These are phyloP conservation scores for Micromonas pusilla DNA, from an alignment of 139 green algal genomes.

Conservation along the genomic window DNA sequence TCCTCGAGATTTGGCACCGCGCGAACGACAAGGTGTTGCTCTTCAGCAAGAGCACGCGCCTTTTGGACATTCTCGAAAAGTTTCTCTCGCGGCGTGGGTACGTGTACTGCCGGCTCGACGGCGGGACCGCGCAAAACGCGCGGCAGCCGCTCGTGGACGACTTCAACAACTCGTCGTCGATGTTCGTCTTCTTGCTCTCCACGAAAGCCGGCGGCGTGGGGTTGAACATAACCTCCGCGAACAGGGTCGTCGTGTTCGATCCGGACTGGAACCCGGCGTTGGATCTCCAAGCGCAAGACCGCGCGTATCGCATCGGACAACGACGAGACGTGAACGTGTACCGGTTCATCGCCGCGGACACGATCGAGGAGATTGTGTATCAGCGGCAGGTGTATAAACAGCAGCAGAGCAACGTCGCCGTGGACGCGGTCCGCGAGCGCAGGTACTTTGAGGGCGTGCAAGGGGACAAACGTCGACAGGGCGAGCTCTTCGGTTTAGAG, in stretches of 20 bases:
- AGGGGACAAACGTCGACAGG: background rate
- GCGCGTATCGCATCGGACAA: conserved; percentile 73
- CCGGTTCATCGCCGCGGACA: conserved; percentile 58
- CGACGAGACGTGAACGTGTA: conserved; percentile 65
- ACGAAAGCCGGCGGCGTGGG: conserved; percentile 39
- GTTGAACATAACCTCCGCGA: conserved; percentile 66
- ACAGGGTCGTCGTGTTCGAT: conserved; percentile 68
- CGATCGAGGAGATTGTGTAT: conserved; percentile 49
- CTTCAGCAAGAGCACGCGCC: background rate
- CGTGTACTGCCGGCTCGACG: conserved; percentile 9
- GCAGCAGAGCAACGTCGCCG: background rate
- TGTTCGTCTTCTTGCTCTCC: conserved; percentile 37
- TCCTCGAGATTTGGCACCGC: conserved; percentile 38
- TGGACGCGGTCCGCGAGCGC: background rate
- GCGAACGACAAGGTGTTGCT: conserved; percentile 30
- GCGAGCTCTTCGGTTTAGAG: conserved; percentile 8
- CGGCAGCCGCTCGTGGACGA: conserved; percentile 21
- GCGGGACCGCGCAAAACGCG: background rate
- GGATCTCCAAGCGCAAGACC: conserved; percentile 59
- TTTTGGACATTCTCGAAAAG: background rate
- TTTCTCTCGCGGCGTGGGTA: conserved; percentile 10
- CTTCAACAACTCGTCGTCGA: background rate
- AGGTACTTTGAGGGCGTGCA: conserved; percentile 14
- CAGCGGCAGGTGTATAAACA: conserved; percentile 20
- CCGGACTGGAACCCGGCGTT: conserved; percentile 45